phyloP scores from a whole-genome alignment of 2,329 filamentous ascomycete species.

The Atkinsonella texensis region DNA sequence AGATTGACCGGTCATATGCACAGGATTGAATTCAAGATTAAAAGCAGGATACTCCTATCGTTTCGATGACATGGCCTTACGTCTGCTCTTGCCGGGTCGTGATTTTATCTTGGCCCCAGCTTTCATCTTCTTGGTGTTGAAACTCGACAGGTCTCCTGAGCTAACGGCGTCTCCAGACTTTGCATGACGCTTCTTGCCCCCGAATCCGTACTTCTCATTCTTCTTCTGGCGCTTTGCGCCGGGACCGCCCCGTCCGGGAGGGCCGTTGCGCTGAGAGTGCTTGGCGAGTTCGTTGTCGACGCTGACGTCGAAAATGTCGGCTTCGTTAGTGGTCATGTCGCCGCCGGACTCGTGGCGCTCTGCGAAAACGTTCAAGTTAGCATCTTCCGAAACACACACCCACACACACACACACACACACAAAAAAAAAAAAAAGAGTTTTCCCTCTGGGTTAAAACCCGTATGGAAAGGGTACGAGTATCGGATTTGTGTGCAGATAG shows the following conservation, averaged over 20 bases:
- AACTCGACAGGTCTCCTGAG: constrained; percentile 67
- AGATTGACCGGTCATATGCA: neutral
- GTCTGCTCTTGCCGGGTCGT: constrained; percentile 38
- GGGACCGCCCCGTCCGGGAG: constrained; percentile 21
- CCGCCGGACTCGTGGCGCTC: constrained; percentile 67
- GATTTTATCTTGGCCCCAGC: constrained; percentile 30
- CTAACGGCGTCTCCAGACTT: constrained; percentile 88
- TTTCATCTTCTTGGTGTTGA: constrained; percentile 80
- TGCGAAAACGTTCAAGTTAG: constrained; percentile 23
- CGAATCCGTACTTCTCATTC: constrained; percentile 88
- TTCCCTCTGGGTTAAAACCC: no score
- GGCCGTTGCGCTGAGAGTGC: constrained; percentile 25
- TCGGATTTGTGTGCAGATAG: neutral
- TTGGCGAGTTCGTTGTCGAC: constrained; percentile 53
- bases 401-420: no score
- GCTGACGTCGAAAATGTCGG: constrained; percentile 83
- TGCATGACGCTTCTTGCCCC: constrained; percentile 81
- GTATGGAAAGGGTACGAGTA: no score
- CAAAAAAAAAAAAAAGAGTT: neutral
- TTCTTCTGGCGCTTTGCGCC: constrained; percentile 75
- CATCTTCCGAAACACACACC: no score
- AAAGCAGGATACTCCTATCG: constrained; percentile 4
- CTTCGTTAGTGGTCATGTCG: constrained; percentile 58
- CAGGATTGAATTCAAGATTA: neutral
- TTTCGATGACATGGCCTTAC: constrained; percentile 28